These are phyloP conservation scores for Sonneratia alba DNA, from an alignment of 345 rosid species.

Conservation along the genomic window DNA sequence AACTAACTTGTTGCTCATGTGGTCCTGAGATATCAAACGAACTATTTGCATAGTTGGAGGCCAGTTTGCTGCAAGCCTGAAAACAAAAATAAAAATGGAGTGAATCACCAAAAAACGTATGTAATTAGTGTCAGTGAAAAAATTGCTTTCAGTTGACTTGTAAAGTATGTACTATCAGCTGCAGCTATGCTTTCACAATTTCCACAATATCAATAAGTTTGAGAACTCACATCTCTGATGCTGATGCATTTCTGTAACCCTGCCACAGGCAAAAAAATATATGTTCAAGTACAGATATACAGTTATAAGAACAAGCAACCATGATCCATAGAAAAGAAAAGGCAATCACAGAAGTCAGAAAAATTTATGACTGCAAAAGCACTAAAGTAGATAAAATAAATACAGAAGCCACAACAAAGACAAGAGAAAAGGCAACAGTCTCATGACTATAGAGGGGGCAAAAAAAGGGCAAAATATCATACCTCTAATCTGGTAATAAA, in stretches of 20 bases:
- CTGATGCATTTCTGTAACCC: constrained; percentile 89
- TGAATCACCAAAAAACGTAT: background rate
- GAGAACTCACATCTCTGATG: constrained; percentile 78
- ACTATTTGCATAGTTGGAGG: constrained; percentile 91
- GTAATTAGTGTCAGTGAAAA: background rate
- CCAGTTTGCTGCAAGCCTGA: constrained; percentile 98
- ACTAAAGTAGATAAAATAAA: background rate
- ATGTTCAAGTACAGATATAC: background rate
- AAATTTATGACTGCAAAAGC: background rate
- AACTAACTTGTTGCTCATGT: constrained; percentile 92
- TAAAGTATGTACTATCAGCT: background rate
- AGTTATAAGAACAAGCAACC: background rate
- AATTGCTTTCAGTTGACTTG: background rate
- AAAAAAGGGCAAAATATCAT: constrained; percentile 13
- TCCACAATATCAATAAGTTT: background rate
- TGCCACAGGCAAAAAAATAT: constrained; percentile 24
- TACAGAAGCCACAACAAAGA: background rate
- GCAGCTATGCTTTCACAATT: background rate
- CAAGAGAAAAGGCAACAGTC: background rate
- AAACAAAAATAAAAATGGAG: constrained; percentile 12
- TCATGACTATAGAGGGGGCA: background rate
- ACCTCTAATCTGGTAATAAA: constrained; percentile 94
- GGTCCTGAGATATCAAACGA: constrained; percentile 93
- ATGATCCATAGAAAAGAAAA: too few species aligned
- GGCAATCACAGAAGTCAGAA: background rate